Evolutionary conservation across 371 early-diverging fungal species (phyloP), one percentile per base, ranked within the genome.

Genomic region (Mucor sp.): DNA sequence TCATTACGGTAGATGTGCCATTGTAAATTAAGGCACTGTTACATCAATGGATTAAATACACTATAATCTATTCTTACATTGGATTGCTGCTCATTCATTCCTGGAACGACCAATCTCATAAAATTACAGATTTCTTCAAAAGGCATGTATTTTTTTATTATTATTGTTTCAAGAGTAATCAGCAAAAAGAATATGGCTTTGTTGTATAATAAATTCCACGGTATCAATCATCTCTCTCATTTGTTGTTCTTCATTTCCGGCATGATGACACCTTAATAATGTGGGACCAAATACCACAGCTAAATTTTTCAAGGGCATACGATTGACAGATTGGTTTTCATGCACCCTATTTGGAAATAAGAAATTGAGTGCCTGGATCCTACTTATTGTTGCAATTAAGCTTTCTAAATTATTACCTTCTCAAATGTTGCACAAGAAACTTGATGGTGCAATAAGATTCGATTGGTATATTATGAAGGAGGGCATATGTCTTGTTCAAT

Each of bases 221-320:
- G 67, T 67, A 35, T 71, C 25, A 9, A 70, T 70, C 71, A 70
- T 70, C 1, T 66, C 66, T 14, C 57, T 39, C 63, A 62, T 70
- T 32, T 70, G 71, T 15, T 66, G 66, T 43, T 70, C 71, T 59
- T 70, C 67, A 41, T 66, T 70, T 50, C 67, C 71, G 4, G 61
- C 64, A 65, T 47, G 12, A 44, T 32, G 32, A 19, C 37, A 63
- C 4, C 91, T 85, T 79, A 97, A 79, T 19, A 97, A 75, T 14
- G 94, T 95, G 0, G 97, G 97, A 0, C 95, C 97, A 87, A 97
- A 95, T 47, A 97, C 94, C 0, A 96, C 95, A 8, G 94, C 93
- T 28, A 97, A 67, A 64, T 96, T 97, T 69, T 91, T 90, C 19
- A 94, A 75, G 8, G 87, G 87, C 97, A 97, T 97, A 60, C 91